Conservation (phyloP, 306 rosid genomes). For the Dalbergia cultrata region DNA sequence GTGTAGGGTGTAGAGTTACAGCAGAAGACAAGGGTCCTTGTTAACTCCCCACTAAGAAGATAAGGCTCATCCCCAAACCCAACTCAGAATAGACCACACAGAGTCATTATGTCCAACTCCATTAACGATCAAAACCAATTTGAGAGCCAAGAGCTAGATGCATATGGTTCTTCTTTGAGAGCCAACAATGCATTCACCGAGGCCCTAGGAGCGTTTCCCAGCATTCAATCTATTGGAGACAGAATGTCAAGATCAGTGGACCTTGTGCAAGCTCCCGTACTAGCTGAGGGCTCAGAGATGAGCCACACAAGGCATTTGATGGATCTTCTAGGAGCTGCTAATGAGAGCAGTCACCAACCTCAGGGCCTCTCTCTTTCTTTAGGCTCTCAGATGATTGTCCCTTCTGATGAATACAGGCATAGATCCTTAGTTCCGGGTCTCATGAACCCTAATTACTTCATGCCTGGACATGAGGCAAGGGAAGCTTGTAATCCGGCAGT, state of each 20-base stretch:
- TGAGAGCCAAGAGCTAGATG: slow-evolving; percentile 65
- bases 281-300: slow-evolving; percentile 60
- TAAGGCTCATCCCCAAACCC: slow-evolving; percentile 56
- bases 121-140: slow-evolving; percentile 65
- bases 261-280: slow-evolving; percentile 57
- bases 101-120: slow-evolving; percentile 66
- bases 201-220: slow-evolving; percentile 55
- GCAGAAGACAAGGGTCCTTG: background rate
- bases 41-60: slow-evolving; percentile 48
- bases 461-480: slow-evolving; percentile 52
- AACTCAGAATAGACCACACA: slow-evolving; percentile 24
- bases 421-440: slow-evolving; percentile 56
- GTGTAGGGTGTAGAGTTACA: background rate
- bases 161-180: slow-evolving; percentile 60
- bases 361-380: slow-evolving; percentile 85
- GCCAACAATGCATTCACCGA: slow-evolving; percentile 47
- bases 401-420: slow-evolving; percentile 58
- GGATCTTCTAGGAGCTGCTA: slow-evolving; percentile 80
- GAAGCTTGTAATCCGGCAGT: slow-evolving; percentile 55
- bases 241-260: slow-evolving; percentile 63
- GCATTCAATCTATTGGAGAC: slow-evolving; percentile 65
- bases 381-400: slow-evolving; percentile 73
- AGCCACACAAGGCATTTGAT: slow-evolving; percentile 78
- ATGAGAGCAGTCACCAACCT: slow-evolving; percentile 54
- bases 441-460: slow-evolving; percentile 59